Conservation (phyloP, 2,329 filamentous ascomycete genomes). For the Colletotrichum theobromicola region DNA sequence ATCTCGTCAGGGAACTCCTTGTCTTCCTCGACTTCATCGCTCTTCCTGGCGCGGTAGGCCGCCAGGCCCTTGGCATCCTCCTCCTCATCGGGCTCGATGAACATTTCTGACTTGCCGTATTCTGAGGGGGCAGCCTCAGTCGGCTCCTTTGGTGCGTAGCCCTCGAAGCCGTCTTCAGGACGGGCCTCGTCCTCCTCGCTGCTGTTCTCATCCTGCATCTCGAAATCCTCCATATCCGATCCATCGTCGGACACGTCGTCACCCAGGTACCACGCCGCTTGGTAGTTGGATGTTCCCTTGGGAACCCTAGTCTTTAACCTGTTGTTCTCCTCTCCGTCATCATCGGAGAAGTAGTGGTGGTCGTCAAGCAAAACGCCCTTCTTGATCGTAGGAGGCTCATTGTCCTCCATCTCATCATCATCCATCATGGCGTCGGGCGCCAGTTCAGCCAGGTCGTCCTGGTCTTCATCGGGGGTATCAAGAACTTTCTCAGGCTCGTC, state of each 20-base stretch:
- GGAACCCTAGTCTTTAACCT: slow-evolving; percentile 77
- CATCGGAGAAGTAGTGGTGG: slow-evolving; percentile 97
- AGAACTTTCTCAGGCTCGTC: slow-evolving; percentile 61
- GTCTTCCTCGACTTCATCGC: slow-evolving; percentile 85
- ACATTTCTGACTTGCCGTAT: slow-evolving; percentile 93
- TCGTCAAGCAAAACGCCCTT: slow-evolving; percentile 95
- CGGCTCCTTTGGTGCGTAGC: slow-evolving; percentile 66
- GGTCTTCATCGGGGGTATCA: slow-evolving; percentile 77
- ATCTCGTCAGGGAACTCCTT: slow-evolving; percentile 97
- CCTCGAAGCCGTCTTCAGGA: slow-evolving; percentile 85
- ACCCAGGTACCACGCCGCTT: slow-evolving; percentile 89
- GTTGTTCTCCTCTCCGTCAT: slow-evolving; percentile 67
- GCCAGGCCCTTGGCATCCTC: slow-evolving; percentile 77
- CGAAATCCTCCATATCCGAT: slow-evolving; percentile 78
- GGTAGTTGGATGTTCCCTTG: slow-evolving; percentile 91
- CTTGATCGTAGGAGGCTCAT: slow-evolving; percentile 54
- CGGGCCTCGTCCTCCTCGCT: slow-evolving; percentile 61
- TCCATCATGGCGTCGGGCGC: slow-evolving; percentile 81
- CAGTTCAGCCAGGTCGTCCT: slow-evolving; percentile 81
- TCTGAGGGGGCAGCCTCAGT: slow-evolving; percentile 85
- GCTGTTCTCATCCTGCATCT: slow-evolving; percentile 63
- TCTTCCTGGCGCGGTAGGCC: slow-evolving; percentile 79
- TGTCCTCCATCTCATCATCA: slow-evolving; percentile 52
- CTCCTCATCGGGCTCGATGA: slow-evolving; percentile 85
- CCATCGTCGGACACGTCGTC: slow-evolving; percentile 81